These are phyloP conservation scores for Alternaria consortialis DNA, from an alignment of 2,329 filamentous ascomycete species.

Conservation along the genomic window DNA sequence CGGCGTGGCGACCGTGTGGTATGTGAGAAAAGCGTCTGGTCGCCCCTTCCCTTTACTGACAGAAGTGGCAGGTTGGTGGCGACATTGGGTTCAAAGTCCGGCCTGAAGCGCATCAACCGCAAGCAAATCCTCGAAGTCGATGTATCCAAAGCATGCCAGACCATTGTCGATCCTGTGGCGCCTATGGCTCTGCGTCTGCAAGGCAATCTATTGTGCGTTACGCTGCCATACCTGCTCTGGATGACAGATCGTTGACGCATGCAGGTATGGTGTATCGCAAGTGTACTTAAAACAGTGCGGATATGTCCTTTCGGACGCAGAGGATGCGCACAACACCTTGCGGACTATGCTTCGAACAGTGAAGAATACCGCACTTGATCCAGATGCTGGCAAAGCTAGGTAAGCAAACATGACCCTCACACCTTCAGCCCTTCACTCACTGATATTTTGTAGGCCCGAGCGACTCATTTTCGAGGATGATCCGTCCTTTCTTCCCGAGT, in stretches of 20 bases:
- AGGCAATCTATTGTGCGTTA: constrained; percentile 77
- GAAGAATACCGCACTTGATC: constrained; percentile 70
- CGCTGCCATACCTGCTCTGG: neutral
- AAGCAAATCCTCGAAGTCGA: constrained; percentile 91
- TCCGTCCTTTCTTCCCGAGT: constrained; percentile 77
- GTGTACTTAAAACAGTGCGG: constrained; percentile 88
- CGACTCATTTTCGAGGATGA: constrained; percentile 84
- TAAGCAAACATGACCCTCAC: constrained; percentile 52
- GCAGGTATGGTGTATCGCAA: constrained; percentile 72
- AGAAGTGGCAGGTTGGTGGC: constrained; percentile 78
- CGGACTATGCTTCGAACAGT: constrained; percentile 69
- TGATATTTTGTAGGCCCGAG: constrained; percentile 65
- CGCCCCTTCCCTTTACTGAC: constrained; percentile 30
- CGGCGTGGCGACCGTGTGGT: constrained; percentile 96
- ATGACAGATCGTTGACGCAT: constrained; percentile 18
- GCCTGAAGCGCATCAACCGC: constrained; percentile 76
- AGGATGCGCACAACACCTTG: constrained; percentile 78
- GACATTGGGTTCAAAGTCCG: constrained; percentile 79
- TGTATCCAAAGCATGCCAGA: constrained; percentile 84
- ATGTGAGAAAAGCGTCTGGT: constrained; percentile 43
- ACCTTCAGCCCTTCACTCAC: constrained; percentile 9
- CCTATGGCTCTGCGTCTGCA: constrained; percentile 92
- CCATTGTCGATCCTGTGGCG: constrained; percentile 84
- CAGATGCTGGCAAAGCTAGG: constrained; percentile 75
- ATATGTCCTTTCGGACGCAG: constrained; percentile 83